Evolutionary conservation across 179 eudicot genomes (phyloP).

Genomic region (Silene noctiflora): DNA sequence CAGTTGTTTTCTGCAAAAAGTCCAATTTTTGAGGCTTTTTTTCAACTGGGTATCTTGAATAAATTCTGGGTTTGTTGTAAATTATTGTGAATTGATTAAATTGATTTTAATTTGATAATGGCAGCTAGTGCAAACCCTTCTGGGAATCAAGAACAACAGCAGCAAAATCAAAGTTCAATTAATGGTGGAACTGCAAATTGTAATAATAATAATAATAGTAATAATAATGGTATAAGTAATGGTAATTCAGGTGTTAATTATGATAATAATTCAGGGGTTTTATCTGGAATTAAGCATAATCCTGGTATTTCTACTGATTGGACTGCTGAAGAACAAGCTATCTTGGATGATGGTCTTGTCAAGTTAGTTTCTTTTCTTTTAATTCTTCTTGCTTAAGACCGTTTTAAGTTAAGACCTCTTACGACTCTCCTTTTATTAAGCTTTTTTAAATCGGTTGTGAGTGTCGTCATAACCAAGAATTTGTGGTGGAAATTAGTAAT

Average conservation of each 20-base stretch:
- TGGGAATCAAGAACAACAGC: slow-evolving; percentile 30
- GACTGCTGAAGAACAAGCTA: slow-evolving; percentile 74
- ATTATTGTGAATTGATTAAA: background rate
- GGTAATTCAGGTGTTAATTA: slow-evolving; percentile 29
- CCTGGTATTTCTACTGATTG: slow-evolving; percentile 53
- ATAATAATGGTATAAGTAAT: slow-evolving; percentile 15
- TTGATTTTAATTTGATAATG: slow-evolving; percentile 13
- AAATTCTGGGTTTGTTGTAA: background rate
- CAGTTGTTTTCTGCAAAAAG: background rate
- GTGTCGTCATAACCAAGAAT: too few relatives aligned
- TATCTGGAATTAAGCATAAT: slow-evolving; percentile 34
- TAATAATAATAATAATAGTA: slow-evolving; percentile 3
- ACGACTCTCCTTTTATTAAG: background rate
- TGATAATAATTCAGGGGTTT: slow-evolving; percentile 24
- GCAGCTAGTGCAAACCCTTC: slow-evolving; percentile 39
- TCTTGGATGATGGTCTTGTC: slow-evolving; percentile 59
- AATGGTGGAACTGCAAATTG: slow-evolving; percentile 23
- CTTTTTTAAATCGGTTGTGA: background rate
- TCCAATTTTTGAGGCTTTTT: slow-evolving; percentile 17
- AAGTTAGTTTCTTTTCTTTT: slow-evolving; percentile 42
- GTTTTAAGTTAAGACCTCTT: too few relatives aligned
- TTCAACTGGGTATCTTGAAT: slow-evolving; percentile 6
- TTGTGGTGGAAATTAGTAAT: background rate
- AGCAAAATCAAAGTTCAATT: slow-evolving; percentile 29
- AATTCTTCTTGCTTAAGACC: too few relatives aligned